Base-by-base conservation (phyloP, 1,284 basidiomycete species). In the Volvariella volvacea region DNA sequence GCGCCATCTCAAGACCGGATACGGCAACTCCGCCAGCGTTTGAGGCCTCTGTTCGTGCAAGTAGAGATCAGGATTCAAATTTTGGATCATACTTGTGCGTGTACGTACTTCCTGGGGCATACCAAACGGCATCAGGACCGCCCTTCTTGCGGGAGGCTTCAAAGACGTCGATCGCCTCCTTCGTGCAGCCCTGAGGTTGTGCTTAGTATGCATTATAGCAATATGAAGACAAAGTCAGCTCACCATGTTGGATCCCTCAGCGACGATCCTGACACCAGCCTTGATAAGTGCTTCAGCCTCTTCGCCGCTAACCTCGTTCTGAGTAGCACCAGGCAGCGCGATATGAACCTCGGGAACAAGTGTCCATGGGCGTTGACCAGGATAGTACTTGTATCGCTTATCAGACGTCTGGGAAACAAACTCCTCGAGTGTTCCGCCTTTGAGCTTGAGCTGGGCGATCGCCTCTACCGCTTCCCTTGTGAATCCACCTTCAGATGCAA, bases 1-100 rank as follows among this genome's bases (percentile, higher is more conserved):
- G 86, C 8, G 83, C 81, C 86, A 89, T 88, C 70, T 89, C 87
- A 51, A 90, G 76, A 47, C 81, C 82, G 15, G 78, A 81, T 17
- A 84, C 81, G 14, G 80, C 80, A 49, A 83, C 80, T 66, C 80
- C 81, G 64, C 83, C 81, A 50, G 73, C 75, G 69, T 86, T 86
- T 63, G 80, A 76, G 39, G 82, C 82, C 66, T 76, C 68, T 71
- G 55, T 4, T 33, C 41, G 6, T 28, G 22, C 9, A 44, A 47
- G 22, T 3, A 34, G 33, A 14, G 42, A 48, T 16, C 46, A 40
- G 36, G 7, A 41, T 39, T 43, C 28, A 45, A 7, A 6, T 6
- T 15, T 7, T 21, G 10, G 21, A 37, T 28, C 25, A 28, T 12
- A 12, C 12, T 28, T 6, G 25, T 28, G 12, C 12, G 12, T 6